Evolutionary conservation across 23 red algal species (phyloP), one percentile per base, ranked within the genome.

Genomic region (Gracilaria domingensis): DNA sequence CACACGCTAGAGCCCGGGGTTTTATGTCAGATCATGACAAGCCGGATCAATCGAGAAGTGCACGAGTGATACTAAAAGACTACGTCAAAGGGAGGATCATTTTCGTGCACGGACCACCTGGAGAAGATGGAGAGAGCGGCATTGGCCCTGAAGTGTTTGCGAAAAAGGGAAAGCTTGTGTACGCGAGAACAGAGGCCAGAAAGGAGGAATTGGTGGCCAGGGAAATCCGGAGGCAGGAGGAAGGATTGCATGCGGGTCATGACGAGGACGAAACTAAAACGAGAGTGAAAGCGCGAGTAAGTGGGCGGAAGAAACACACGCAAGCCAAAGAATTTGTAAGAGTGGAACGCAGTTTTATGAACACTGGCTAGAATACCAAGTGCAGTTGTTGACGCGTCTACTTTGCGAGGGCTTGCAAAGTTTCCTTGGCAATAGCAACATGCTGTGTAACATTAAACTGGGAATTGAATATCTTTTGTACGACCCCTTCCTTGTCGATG

Each of bases 1-100:
- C 86, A 8, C 92, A 95, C 35, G 97, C 97, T 1, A 50, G 62
- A 9, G 93, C 93, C 12, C 97, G 97, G 16, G 97, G 97, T 5
- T 96, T 96, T 51, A 94, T 94, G 88, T 94, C 69, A 16, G 90
- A 92, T 45, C 89, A 96, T 82, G 91, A 75, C 17, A 82, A 71
- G 62, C 64, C 97, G 6, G 97, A 99, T 60, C 55, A 70, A 72
- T 93, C 93, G 45, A 56, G 97, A 66, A 85, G 81, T 85, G 90
- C 97, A 59, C 61, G 97, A 32, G 59, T 96, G 12, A 60, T 99
- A n/a, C 89, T 99, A 9, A 99, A 99, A 57, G 93, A 99, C 51
- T 99, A 87, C 71, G 97, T 95, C 21, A 93, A 80, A 40, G 97
- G 94, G 24, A 44, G 89, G 33, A 81, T 99, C 14, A 67, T 94